Evolutionary conservation across 345 rosid species (phyloP).

Genomic region (rapeseed (Brassica napus)): Da-Ae NC_063437.1:20619501-20620000

Average conservation of each 20-base stretch:
- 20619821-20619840: background rate
- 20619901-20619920: slow-evolving; percentile 23
- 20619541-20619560: background rate
- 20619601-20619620: background rate
- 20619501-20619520: no score
- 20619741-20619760: background rate
- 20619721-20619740: background rate
- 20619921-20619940: slow-evolving; percentile 42
- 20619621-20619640: no score
- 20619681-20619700: background rate
- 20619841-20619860: slow-evolving; percentile 13
- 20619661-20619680: background rate
- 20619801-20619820: background rate
- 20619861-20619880: background rate
- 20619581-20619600: background rate
- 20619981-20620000: slow-evolving; percentile 24
- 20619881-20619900: slow-evolving; percentile 12
- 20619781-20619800: background rate
- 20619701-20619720: no score
- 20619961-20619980: slow-evolving; percentile 23
- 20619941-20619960: slow-evolving; percentile 8
- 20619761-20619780: background rate
- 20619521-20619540: background rate
- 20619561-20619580: background rate
- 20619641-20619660: background rate